Base-by-base conservation (phyloP, 768 basidiomycete species). In the Termitomyces titanicus region DNA sequence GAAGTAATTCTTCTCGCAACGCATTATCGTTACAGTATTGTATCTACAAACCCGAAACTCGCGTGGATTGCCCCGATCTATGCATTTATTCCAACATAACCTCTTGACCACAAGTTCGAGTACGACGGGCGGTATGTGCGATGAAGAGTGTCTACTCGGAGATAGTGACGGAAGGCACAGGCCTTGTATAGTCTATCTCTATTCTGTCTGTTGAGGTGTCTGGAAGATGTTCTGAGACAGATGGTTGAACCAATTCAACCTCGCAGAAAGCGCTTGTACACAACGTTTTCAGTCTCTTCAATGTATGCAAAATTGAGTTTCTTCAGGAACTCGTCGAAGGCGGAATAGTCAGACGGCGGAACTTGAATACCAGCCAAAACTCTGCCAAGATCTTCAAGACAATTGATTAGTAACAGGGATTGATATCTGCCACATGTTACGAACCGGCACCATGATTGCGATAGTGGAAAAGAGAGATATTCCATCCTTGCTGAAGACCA, bases 391-490 rank as follows among this genome's bases (percentile, higher is more conserved):
- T 98, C 96, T 96, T 60, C 8, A 35, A 50, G 22, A 57, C 31
- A 43, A 47, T 56, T 24, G 42, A 56, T 34, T 54, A 42, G 42
- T 46, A 35, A 31, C 17, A 42, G 49, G 34, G 29, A 31, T 2
- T 42, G n/a, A 24, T 38, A 35, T 27, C 20, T 27, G n/a, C 9
- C 44, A 50, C n/a, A 39, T 48, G 34, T 51, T 44, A 77, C 87
- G 55, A 61, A 92, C 95, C 95, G 66, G 89, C 93, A 29, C 97
- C 97, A 56, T 98, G 96, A 68, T 98, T 98, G 53, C 97, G 82
- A 71, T 99, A 99, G 69, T 99, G 97, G 75, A 98, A 99, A 60
- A 99, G 69, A 1, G 94, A 89, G 47, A 99, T 92, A 69, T 95
- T 98, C 94, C 95, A 98, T 24, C 85, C 86, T 18, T 81, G 74